Evolutionary conservation across 2,329 filamentous ascomycete species (phyloP), one percentile per base, ranked within the genome.

Genomic region (Sporothrix phasma): DNA sequence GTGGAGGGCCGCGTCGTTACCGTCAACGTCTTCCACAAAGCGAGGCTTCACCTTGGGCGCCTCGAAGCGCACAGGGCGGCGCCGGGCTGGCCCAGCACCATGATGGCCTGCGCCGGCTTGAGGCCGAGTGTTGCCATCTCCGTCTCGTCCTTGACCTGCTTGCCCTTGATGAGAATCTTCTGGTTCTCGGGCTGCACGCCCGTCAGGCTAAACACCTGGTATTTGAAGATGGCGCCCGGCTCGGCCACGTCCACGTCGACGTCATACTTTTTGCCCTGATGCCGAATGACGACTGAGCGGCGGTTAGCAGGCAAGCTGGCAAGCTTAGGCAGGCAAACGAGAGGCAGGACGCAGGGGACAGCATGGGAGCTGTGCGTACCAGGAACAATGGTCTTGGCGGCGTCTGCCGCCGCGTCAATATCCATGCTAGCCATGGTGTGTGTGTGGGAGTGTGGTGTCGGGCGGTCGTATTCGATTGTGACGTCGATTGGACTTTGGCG

Each of bases 1-100:
- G 73, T 88, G 84, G 74, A 87, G 86, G 24, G 94, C 93, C 61
- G 87, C 85, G 75, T 97, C 93, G 34, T 92, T 92, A 74, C 96
- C 92, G 29, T 90, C 95, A 93, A 99, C 97, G 74, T 99, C 94
- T 76, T 99, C 94, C 67, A 96, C 77, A 71, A 99, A 99, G 76
- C 89, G 94, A 72, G 92, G 82, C 69, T 84, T 82, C 72, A 95
- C 88, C 73, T 88, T 89, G 37, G 94, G 94, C 61, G 88, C 85
- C 66, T 87, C 80, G 34, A 89, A 80, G 22, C 76, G 81, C 39
- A 76, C 78, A 47, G 81, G 82, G 83, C 85, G 15, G 84, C 85
- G 22, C 88, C 86, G 3, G 93, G 89, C 3, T 90, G 94, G 43
- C 95, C 95, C 84, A 99, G 90, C 89, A 99, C 95, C 87, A 96